phyloP scores from a whole-genome alignment of 176 grass and related monocot genomes.

The Melocanna baccifera region DNA sequence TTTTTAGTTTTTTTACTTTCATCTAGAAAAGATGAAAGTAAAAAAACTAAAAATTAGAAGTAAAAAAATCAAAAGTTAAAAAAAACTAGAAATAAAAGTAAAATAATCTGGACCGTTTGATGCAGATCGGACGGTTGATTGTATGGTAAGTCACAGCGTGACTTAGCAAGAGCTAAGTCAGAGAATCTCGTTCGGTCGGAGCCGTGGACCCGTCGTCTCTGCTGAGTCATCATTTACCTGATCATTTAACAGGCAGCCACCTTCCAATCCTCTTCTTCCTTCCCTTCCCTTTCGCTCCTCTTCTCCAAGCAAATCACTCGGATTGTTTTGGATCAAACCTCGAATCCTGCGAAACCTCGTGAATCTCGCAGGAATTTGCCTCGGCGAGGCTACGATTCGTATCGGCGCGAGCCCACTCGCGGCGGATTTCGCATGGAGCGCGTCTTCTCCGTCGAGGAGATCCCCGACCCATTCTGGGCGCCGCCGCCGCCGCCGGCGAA shows the following conservation, averaged over 20 bases:
- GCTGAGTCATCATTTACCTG: constrained; percentile 3
- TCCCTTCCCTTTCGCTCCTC: background rate
- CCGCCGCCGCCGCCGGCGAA: constrained; percentile 21
- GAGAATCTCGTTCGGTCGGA: no score
- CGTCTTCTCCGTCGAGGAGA: constrained; percentile 84
- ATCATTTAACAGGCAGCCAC: background rate
- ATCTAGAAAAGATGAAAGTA: no score
- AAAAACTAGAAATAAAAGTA: no score
- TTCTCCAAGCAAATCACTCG: background rate
- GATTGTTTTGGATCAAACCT: constrained; percentile 17
- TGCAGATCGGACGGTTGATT: no score
- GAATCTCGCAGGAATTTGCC: background rate
- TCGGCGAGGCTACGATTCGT: background rate
- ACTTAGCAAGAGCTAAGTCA: no score
- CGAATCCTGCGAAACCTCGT: background rate
- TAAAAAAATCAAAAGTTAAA: no score
- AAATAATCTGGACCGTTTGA: no score
- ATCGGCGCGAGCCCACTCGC: background rate
- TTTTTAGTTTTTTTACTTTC: no score
- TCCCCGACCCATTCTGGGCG: constrained; percentile 63
- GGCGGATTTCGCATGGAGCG: constrained; percentile 55
- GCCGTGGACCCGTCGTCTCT: background rate
- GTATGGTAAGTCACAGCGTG: no score
- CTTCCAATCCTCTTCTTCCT: background rate
- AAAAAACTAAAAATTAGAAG: no score